These are phyloP conservation scores for Dendrobium chrysotoxum DNA, from an alignment of 106 monocot genomes.

Conservation along the genomic window DNA sequence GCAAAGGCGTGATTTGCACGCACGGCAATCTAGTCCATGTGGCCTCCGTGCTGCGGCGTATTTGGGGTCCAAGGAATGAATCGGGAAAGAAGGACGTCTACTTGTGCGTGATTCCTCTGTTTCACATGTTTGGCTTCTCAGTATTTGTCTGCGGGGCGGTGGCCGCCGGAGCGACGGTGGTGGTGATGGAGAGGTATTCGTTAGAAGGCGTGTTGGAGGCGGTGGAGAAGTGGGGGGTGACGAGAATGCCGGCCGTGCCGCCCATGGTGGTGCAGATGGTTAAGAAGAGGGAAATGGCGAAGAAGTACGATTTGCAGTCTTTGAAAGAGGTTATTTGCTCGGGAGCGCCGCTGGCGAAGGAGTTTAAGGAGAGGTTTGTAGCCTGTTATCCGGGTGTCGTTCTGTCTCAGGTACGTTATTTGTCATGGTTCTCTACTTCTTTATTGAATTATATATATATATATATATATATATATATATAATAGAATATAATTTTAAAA, in stretches of 20 bases:
- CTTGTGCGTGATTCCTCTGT: constrained; percentile 58
- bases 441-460: too few relatives aligned
- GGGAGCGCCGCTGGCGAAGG: constrained; percentile 52
- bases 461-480: too few relatives aligned
- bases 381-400: constrained; percentile 26
- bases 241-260: constrained; percentile 63
- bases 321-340: constrained; percentile 62
- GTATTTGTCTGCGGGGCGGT: constrained; percentile 54
- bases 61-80: constrained; percentile 9
- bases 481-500: too few relatives aligned
- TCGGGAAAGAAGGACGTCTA: constrained; percentile 24
- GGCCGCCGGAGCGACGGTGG: constrained; percentile 43
- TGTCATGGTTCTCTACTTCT: too few relatives aligned
- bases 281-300: constrained; percentile 1
- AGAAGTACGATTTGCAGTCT: constrained; percentile 15
- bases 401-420: constrained; percentile 39
- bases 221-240: constrained; percentile 44
- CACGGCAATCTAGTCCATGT: constrained; percentile 53
- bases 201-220: constrained; percentile 36
- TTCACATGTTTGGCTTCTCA: constrained; percentile 84
- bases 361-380: constrained; percentile 33
- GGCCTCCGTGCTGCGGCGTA: constrained; percentile 24
- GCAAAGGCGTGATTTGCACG: constrained; percentile 57
- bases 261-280: constrained; percentile 62
- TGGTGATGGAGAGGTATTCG: constrained; percentile 39